Conservation (phyloP, 345 rosid species). For the Raphanus raphanistrum region DNA sequence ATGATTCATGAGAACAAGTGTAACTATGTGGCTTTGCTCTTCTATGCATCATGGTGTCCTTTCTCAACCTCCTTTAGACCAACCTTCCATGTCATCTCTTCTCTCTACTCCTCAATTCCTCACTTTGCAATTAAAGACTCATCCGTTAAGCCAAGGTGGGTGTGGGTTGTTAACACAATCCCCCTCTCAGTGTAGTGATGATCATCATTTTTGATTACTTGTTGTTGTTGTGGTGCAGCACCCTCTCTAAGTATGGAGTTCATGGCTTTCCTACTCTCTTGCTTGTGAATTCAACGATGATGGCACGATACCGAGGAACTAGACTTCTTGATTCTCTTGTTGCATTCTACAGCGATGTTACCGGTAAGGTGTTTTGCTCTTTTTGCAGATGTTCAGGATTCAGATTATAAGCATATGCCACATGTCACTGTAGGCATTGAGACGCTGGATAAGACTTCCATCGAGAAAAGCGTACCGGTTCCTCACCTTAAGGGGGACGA, state of each 20-base stretch:
- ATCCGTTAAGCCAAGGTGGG: slow-evolving; percentile 70
- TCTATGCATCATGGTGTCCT: slow-evolving; percentile 87
- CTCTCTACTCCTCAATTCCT: slow-evolving; percentile 61
- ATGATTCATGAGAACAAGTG: slow-evolving; percentile 58
- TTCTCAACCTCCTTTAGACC: slow-evolving; percentile 76
- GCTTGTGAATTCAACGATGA: slow-evolving; percentile 73
- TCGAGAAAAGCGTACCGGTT: slow-evolving; percentile 41
- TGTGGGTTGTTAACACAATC: slow-evolving; percentile 14
- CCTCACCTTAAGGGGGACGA: slow-evolving; percentile 52
- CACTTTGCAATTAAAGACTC: slow-evolving; percentile 87
- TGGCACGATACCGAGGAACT: slow-evolving; percentile 64
- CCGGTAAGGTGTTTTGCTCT: slow-evolving; percentile 49
- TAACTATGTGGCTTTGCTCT: slow-evolving; percentile 76
- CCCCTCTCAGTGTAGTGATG: too few species aligned
- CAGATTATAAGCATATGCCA: too few species aligned
- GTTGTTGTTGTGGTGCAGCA: slow-evolving; percentile 51
- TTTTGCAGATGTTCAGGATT: slow-evolving; percentile 13
- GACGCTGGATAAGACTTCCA: slow-evolving; percentile 40
- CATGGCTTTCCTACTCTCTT: slow-evolving; percentile 89
- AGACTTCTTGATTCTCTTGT: slow-evolving; percentile 70
- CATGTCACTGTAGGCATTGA: slow-evolving; percentile 39
- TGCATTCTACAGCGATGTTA: slow-evolving; percentile 64
- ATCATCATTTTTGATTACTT: not conserved
- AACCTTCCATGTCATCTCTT: slow-evolving; percentile 60
- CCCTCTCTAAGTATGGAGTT: slow-evolving; percentile 90